phyloP scores from a whole-genome alignment of 2,329 filamentous ascomycete species.

The Nemania sp. region DNA sequence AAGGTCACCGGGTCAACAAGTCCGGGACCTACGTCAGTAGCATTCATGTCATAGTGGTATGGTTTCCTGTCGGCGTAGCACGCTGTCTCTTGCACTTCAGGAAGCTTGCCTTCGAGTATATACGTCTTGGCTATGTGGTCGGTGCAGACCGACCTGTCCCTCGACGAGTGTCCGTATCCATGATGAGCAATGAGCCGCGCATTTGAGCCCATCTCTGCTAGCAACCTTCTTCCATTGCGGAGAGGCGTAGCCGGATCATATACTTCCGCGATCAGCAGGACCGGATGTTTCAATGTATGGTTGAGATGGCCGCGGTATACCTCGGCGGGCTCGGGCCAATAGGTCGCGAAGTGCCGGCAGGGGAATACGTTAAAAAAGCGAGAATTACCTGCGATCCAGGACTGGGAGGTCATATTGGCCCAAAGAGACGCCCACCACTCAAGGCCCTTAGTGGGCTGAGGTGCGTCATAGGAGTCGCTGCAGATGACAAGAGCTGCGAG shows the following conservation, averaged over 20 bases:
- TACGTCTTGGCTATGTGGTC: slow-evolving; percentile 45
- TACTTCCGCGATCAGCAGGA: slow-evolving; percentile 53
- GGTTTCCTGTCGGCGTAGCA: slow-evolving; percentile 54
- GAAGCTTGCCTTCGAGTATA: slow-evolving; percentile 47
- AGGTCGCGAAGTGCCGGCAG: slow-evolving; percentile 49
- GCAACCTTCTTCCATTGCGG: slow-evolving; percentile 49
- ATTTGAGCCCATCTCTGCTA: slow-evolving; percentile 51
- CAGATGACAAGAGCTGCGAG: slow-evolving; percentile 49
- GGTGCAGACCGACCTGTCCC: slow-evolving; percentile 51
- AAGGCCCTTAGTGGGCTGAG: slow-evolving; percentile 43
- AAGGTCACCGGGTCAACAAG: slow-evolving; percentile 21
- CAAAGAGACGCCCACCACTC: slow-evolving; percentile 52
- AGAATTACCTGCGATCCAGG: slow-evolving; percentile 52
- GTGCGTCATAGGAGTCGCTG: slow-evolving; percentile 50
- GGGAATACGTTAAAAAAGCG: slow-evolving; percentile 51
- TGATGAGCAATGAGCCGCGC: slow-evolving; percentile 53
- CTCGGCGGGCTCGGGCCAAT: slow-evolving; percentile 51
- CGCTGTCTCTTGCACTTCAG: slow-evolving; percentile 46
- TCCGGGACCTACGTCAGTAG: slow-evolving; percentile 1
- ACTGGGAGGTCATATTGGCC: slow-evolving; percentile 50
- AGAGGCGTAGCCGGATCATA: slow-evolving; percentile 56
- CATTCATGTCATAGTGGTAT: slow-evolving; percentile 46
- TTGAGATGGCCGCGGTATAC: slow-evolving; percentile 52
- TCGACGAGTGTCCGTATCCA: slow-evolving; percentile 53
- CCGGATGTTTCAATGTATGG: slow-evolving; percentile 46